phyloP scores from a whole-genome alignment of 2,329 filamentous ascomycete genomes.

The Aspergillus aculeatus region DNA sequence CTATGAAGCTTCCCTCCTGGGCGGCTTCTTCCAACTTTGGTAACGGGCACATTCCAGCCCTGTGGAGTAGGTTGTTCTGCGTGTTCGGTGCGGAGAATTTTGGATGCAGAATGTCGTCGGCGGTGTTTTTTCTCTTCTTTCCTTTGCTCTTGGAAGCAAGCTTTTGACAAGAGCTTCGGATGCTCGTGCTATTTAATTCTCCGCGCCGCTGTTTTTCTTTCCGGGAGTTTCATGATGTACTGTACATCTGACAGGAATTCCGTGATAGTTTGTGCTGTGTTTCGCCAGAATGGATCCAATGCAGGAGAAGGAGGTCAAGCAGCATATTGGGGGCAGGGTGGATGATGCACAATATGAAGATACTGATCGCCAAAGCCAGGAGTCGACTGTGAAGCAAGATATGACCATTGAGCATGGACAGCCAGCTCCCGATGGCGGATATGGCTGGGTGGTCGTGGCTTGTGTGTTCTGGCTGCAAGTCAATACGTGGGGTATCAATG shows the following conservation, averaged over 20 bases:
- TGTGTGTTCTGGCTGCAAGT: constrained; percentile 7
- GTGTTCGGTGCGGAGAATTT: constrained; percentile 1
- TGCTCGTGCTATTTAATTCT: not conserved
- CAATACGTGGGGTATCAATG: constrained; percentile 6
- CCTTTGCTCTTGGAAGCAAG: not conserved
- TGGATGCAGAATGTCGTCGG: constrained; percentile 4
- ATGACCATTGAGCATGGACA: not conserved
- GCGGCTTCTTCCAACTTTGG: not conserved
- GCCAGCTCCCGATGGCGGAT: constrained; percentile 4
- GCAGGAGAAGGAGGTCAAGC: not conserved
- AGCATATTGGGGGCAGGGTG: not conserved
- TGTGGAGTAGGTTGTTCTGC: not conserved
- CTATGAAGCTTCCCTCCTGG: not conserved
- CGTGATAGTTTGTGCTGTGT: not conserved
- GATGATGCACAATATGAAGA: not conserved
- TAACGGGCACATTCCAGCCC: constrained; percentile 5
- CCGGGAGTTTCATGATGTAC: not conserved
- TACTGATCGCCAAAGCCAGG: not conserved
- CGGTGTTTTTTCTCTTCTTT: not conserved
- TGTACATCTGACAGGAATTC: not conserved
- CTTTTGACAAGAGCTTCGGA: not conserved
- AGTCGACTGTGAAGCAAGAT: constrained; percentile 1
- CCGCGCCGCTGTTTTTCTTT: not conserved
- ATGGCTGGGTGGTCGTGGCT: constrained; percentile 4
- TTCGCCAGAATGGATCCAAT: not conserved